These are phyloP conservation scores for Debaryomyces coudertii DNA, from an alignment of 1,139 yeast species.

Conservation along the genomic window DNA sequence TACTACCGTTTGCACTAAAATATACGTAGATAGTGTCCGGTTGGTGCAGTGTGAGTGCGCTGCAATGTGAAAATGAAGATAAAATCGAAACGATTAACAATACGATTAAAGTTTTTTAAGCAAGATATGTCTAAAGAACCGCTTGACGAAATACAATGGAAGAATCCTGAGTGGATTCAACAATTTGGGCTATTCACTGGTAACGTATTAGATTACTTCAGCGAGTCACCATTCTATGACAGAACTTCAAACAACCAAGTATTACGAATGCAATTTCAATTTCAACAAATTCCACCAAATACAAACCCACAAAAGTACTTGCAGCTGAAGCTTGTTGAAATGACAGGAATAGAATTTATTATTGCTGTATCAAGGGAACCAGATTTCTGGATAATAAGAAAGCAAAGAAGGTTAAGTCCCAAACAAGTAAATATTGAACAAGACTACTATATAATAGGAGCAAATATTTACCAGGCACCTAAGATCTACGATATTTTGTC, in stretches of 20 bases:
- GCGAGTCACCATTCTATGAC: slow-evolving; percentile 94
- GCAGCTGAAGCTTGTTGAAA: slow-evolving; percentile 63
- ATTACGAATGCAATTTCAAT: slow-evolving; percentile 92
- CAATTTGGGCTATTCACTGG: slow-evolving; percentile 82
- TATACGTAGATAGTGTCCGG: neutral
- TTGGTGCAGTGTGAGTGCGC: slow-evolving; percentile 3
- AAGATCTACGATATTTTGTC: slow-evolving; percentile 43
- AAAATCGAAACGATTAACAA: neutral
- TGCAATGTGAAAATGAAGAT: neutral
- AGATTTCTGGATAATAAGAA: slow-evolving; percentile 87
- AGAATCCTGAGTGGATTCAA: slow-evolving; percentile 96
- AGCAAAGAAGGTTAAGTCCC: slow-evolving; percentile 67
- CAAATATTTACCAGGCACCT: slow-evolving; percentile 93
- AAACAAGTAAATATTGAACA: slow-evolving; percentile 21
- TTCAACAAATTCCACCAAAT: slow-evolving; percentile 57
- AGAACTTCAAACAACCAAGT: slow-evolving; percentile 93
- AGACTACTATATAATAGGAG: slow-evolving; percentile 88
- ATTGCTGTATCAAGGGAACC: slow-evolving; percentile 80
- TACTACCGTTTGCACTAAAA: neutral
- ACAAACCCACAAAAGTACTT: slow-evolving; percentile 45
- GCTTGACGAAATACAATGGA: slow-evolving; percentile 93
- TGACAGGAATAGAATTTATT: slow-evolving; percentile 86
- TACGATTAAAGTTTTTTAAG: neutral
- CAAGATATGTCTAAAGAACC: slow-evolving; percentile 31
- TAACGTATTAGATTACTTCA: slow-evolving; percentile 88